Evolutionary conservation across 768 basidiomycete genomes (phyloP), one percentile per base, ranked within the genome.

Genomic region (Auricularia heimuer): DNA sequence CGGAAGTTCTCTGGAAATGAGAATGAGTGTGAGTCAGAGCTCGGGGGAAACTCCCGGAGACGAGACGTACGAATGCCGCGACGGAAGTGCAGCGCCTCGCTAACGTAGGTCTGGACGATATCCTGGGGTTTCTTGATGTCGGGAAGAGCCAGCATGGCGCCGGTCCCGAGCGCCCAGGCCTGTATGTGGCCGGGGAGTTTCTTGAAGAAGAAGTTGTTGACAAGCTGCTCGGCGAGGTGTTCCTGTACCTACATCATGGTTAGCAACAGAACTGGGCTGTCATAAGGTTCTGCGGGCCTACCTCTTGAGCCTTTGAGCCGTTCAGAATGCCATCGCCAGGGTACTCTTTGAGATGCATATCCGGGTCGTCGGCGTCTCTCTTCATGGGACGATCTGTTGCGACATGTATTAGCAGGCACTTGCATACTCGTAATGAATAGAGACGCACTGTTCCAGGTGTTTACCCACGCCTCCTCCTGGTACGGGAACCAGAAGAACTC

Each of bases 401-500:
- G 11, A 45, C 18, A 45, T 10, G 10, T 10, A 3, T 1, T 18
- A 10, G 44, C 44, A 45, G 18, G 44, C 44, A 45, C 1, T 10
- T 11, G 18, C 10, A 45, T 45, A 10, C 44, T 18, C 44, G 44
- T 18, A 45, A 29, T 29, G 29, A 29, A 29, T 45, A 10, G 29
- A 63, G 18, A n/a, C 29, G 37, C 34, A 63, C 62, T 61, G 45
- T 68, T 67, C 73, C 73, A 74, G 2, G 68, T 69, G 60, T 74
- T 73, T 14, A 73, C 68, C 73, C 73, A 74, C 24, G 60, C 67
- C 42, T 69, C 62, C 29, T 65, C 56, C 67, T 72, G 69, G 58
- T 70, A 73, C 45, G 73, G 70, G 68, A 74, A 74, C 73, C 73
- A 73, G 58, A 74, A 74, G 69, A 69, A 74, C 65, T 74, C 73